Evolutionary conservation across 352 stramenopile species (phyloP).

Genomic region (Phytopythium oedochilum): DNA sequence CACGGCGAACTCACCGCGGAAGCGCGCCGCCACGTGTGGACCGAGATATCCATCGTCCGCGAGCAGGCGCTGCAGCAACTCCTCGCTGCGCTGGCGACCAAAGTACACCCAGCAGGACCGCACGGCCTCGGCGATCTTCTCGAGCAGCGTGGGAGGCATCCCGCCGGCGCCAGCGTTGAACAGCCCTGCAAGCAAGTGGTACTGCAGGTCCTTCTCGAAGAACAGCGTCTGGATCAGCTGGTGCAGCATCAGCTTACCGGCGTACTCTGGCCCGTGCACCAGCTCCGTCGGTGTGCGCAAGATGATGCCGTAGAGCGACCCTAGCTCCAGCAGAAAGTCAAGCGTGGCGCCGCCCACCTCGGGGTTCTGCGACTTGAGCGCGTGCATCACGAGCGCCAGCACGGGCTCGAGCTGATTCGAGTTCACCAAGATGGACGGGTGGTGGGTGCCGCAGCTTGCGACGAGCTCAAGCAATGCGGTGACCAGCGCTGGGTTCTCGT

Average conservation of each 20-base stretch:
- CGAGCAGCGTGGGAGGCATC: conserved; percentile 56
- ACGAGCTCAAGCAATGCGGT: conserved; percentile 57
- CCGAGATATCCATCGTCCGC: conserved; percentile 58
- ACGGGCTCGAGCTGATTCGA: conserved; percentile 64
- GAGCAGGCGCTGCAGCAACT: conserved; percentile 51
- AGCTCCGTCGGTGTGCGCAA: conserved; percentile 48
- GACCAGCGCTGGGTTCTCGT: conserved; percentile 47
- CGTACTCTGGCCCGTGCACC: conserved; percentile 37
- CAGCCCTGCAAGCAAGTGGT: conserved; percentile 55
- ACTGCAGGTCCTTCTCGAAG: conserved; percentile 77
- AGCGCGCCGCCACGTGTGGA: conserved; percentile 45
- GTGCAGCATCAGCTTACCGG: conserved; percentile 52
- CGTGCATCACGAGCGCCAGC: conserved; percentile 51
- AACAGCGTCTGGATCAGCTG: conserved; percentile 67
- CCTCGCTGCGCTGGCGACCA: conserved; percentile 52
- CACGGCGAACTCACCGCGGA: conserved; percentile 47
- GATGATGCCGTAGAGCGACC: conserved; percentile 68
- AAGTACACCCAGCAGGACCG: conserved; percentile 76
- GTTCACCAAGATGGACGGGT: conserved; percentile 57
- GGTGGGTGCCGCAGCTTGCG: conserved; percentile 41
- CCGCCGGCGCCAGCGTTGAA: conserved; percentile 57
- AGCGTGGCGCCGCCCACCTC: conserved; percentile 54
- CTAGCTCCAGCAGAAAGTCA: conserved; percentile 58
- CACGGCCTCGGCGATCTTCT: conserved; percentile 65
- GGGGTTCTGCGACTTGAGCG: conserved; percentile 60